phyloP scores from a whole-genome alignment of 768 basidiomycete genomes.

The Gloeophyllum trabeum region DNA sequence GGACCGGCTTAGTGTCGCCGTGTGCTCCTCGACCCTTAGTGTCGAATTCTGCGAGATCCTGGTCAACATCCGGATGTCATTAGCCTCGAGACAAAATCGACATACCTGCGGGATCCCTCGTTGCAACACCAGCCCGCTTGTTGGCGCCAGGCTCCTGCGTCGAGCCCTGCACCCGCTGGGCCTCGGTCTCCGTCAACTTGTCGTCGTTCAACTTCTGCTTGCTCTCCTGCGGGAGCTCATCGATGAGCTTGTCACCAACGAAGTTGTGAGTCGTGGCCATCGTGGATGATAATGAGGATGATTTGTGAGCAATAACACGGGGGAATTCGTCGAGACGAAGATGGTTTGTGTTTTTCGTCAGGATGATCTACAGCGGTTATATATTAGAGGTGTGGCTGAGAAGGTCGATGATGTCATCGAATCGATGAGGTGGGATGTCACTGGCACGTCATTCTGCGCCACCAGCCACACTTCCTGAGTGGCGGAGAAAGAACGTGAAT shows the following conservation, averaged over 20 bases:
- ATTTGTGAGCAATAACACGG: too few relatives aligned
- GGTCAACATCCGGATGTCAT: neutral
- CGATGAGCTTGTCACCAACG: conserved; percentile 16
- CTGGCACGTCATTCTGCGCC: too few relatives aligned
- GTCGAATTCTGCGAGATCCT: conserved; percentile 2
- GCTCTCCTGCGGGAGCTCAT: conserved; percentile 11
- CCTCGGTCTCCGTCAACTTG: conserved; percentile 12
- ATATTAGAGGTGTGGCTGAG: too few relatives aligned
- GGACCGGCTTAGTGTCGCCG: conserved; percentile 3
- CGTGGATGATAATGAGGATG: too few relatives aligned
- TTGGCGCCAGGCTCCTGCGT: conserved; percentile 14
- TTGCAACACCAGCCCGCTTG: conserved; percentile 17
- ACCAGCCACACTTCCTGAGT: too few relatives aligned
- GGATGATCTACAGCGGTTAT: too few relatives aligned
- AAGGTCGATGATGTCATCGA: too few relatives aligned
- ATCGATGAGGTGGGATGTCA: too few relatives aligned
- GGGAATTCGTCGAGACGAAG: too few relatives aligned
- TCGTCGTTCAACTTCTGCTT: conserved; percentile 13
- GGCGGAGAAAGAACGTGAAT: too few relatives aligned
- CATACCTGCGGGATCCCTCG: conserved; percentile 12
- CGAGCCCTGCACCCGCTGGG: conserved; percentile 8
- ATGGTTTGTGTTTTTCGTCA: too few relatives aligned
- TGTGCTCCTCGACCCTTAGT: conserved; percentile 1
- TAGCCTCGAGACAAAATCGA: neutral
- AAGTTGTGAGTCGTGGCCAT: conserved; percentile 11